Base-by-base conservation (phyloP, 768 basidiomycete genomes). In the Strobilomyces echinocephalus region DNA sequence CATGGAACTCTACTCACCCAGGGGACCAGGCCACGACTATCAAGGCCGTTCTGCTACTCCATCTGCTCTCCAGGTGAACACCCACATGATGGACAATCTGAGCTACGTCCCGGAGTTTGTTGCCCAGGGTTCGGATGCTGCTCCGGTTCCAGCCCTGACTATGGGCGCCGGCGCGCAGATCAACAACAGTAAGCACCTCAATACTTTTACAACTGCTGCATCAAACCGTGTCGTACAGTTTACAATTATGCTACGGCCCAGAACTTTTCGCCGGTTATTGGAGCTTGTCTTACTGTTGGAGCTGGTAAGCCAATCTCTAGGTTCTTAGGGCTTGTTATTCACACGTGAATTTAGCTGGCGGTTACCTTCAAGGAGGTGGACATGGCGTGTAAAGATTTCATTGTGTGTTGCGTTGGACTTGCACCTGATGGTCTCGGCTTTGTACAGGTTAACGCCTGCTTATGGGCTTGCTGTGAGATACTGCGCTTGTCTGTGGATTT, bases 311-410 rank as follows among this genome's bases (percentile, higher is more conserved):
- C 30, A 4, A 36, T 26, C n/a, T 20, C 7, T 16, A 1, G 1
- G 9, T 8, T 39, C 28, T 12, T 39, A 8, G 2, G 24, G 5
- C 31, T 21, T 41, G 4, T 18, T 15, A 9, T 44, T 53, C 46
- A 54, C 46, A 31, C 36, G n/a, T 9, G 15, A 26, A 30, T 8
- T 9, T 8, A 66, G 77, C 75, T 12, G 80, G 77, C 30, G 79
- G 81, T 11, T 82, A 72, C 71, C 47, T 78, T 4, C 70, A 72
- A 51, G 81, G 80, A 26, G 79, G 77, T 9, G 79, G 80, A 6
- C 76, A 79, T 49, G 70, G 76, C 44, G 58, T 67, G 42, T 65
- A 45, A 54, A 52, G 21, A 24, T 5, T 16, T 3, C 18, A 30
- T 16, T 41, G 5, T n/a, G 5, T 24, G 10, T 30, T 21, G 39